A percentile compares a stretch with the other conserved stretches of the same genome.
Conservation (phyloP, 805 yeast genomes). For the Sugiyamaella americana region DNA sequence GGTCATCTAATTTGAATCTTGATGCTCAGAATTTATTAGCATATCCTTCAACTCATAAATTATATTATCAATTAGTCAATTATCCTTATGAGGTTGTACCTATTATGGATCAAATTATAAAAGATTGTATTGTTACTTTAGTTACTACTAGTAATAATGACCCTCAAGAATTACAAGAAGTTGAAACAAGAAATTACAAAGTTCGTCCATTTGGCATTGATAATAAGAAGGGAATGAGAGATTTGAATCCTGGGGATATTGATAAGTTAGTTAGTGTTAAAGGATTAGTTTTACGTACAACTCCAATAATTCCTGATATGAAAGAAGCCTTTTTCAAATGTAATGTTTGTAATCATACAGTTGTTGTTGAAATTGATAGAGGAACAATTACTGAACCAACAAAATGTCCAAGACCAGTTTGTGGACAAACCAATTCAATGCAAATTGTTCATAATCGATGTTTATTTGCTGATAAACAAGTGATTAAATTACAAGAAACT, state of each 20-base stretch:
- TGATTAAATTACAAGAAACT: constrained; percentile 88
- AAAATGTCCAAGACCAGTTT: constrained; percentile 82
- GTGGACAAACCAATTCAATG: constrained; percentile 83
- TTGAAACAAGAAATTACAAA: constrained; percentile 77
- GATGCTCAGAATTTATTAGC: constrained; percentile 78
- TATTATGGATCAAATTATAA: constrained; percentile 93
- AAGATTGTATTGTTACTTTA: constrained; percentile 68
- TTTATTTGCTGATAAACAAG: constrained; percentile 91
- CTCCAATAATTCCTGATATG: constrained; percentile 96
- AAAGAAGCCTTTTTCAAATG: constrained; percentile 94
- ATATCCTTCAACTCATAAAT: constrained; percentile 65
- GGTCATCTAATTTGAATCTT: constrained; percentile 74
- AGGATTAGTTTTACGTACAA: constrained; percentile 82
- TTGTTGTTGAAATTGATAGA: constrained; percentile 86
- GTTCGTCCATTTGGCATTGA: constrained; percentile 85
- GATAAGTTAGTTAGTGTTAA: constrained; percentile 88
- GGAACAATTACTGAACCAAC: constrained; percentile 93
- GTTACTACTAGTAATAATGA: constrained; percentile 26
- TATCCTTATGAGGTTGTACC: constrained; percentile 97
- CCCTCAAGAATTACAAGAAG: constrained; percentile 46
- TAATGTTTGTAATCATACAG: constrained; percentile 88
- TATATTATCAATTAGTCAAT: constrained; percentile 79
- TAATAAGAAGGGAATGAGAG: constrained; percentile 73
- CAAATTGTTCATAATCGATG: constrained; percentile 86
- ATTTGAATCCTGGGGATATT: constrained; percentile 86